A percentile compares a stretch with the other conserved stretches of the same genome.
Conservation (phyloP, 2,329 filamentous ascomycete species). For the Mycogone perniciosa region DNA sequence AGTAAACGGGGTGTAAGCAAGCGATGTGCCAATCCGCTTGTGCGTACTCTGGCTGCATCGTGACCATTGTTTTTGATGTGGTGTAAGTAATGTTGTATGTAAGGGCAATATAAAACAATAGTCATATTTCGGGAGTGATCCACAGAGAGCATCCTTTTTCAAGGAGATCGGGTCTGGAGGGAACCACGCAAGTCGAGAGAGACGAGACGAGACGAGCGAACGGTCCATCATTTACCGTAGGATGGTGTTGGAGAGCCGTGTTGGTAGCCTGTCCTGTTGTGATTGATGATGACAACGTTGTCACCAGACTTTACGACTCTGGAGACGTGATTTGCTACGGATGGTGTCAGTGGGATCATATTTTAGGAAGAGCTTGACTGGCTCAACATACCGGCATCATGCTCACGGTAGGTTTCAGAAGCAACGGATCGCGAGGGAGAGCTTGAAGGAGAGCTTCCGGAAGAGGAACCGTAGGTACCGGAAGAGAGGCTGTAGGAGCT, state of each 20-base stretch:
- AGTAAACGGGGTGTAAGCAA: too few relatives aligned
- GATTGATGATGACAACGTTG: slow-evolving; percentile 29
- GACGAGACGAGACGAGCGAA: not conserved
- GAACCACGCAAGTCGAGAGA: not conserved
- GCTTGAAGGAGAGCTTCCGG: not conserved
- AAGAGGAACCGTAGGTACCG: slow-evolving; percentile 11
- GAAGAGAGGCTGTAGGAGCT: slow-evolving; percentile 22
- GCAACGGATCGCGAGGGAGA: slow-evolving; percentile 24
- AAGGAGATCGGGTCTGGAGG: too few relatives aligned
- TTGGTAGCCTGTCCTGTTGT: slow-evolving; percentile 26
- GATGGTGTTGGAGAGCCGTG: slow-evolving; percentile 23
- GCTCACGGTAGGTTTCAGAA: slow-evolving; percentile 25
- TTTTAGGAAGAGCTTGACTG: not conserved
- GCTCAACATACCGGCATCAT: slow-evolving; percentile 25
- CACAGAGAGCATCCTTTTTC: too few relatives aligned
- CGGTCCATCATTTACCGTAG: slow-evolving; percentile 15
- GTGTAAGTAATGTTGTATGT: too few relatives aligned
- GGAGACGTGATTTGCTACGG: slow-evolving; percentile 21
- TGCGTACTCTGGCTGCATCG: too few relatives aligned
- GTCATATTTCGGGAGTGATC: too few relatives aligned
- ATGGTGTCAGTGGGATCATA: slow-evolving; percentile 14
- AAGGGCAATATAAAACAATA: too few relatives aligned
- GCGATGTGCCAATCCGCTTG: too few relatives aligned
- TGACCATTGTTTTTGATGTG: too few relatives aligned
- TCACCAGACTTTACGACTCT: slow-evolving; percentile 18